Conservation (phyloP, 179 eudicot species). For the Silene noctiflora region DNA sequence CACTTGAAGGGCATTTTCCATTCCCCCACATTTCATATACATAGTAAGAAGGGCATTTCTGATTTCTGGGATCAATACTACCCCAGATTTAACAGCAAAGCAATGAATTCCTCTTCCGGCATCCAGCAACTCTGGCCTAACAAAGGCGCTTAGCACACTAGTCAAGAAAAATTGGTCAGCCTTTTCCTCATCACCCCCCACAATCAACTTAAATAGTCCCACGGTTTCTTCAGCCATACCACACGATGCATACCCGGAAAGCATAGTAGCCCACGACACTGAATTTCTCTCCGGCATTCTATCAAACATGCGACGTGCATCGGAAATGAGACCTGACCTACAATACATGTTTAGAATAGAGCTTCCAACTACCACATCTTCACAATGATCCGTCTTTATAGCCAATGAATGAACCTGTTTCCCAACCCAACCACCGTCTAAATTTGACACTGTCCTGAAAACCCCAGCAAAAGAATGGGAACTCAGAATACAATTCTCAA, state of each 20-base stretch:
- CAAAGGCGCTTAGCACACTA: constrained; percentile 53
- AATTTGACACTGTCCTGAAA: constrained; percentile 38
- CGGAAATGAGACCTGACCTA: constrained; percentile 40
- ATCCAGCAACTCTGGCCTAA: constrained; percentile 29
- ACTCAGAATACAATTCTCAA: constrained; percentile 34
- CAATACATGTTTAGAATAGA: constrained; percentile 63
- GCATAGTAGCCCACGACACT: constrained; percentile 65
- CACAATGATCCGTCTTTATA: constrained; percentile 33
- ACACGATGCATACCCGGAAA: constrained; percentile 56
- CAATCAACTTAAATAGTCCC: constrained; percentile 40
- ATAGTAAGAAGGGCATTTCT: constrained; percentile 72
- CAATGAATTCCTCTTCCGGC: constrained; percentile 55
- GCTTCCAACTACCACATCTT: constrained; percentile 54
- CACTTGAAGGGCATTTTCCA: constrained; percentile 39
- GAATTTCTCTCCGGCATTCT: constrained; percentile 54
- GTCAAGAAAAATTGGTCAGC: constrained; percentile 54
- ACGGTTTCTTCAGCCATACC: constrained; percentile 41
- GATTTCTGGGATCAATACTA: constrained; percentile 35
- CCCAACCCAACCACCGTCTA: constrained; percentile 33
- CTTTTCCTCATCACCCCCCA: constrained; percentile 31
- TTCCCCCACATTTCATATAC: constrained; percentile 67
- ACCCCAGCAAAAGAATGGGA: constrained; percentile 49
- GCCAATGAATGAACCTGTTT: constrained; percentile 46
- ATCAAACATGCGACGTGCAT: constrained; percentile 50
- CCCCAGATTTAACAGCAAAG: constrained; percentile 42